Conservation (phyloP, 768 basidiomycete genomes). For the Rubroboletus satanas region DNA sequence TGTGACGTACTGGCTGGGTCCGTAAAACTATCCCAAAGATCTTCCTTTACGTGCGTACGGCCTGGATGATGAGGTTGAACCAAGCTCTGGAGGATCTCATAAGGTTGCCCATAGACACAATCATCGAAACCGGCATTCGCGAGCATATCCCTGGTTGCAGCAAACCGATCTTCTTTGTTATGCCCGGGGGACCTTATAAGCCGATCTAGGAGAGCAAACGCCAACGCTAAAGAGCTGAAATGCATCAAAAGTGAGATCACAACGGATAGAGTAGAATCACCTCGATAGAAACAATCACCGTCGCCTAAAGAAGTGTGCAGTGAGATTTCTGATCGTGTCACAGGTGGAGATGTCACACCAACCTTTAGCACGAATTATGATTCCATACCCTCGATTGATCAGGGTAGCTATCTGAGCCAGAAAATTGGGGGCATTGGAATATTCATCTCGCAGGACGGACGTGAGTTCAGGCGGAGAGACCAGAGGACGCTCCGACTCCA, state of each 20-base stretch:
- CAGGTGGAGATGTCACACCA: constrained; percentile 22
- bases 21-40: constrained; percentile 45
- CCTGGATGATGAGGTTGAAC: constrained; percentile 40
- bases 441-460: constrained; percentile 57
- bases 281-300: constrained; percentile 91
- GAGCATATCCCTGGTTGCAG: constrained; percentile 50
- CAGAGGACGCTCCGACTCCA: constrained; percentile 43
- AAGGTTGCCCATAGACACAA: constrained; percentile 72
- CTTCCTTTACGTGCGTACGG: constrained; percentile 32
- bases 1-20: constrained; percentile 42
- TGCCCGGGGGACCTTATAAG: constrained; percentile 49
- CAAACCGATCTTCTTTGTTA: constrained; percentile 47
- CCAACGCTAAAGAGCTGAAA: constrained; percentile 54
- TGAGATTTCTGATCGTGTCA: constrained; percentile 1
- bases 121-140: constrained; percentile 58
- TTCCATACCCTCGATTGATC: constrained; percentile 54
- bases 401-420: constrained; percentile 75
- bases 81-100: constrained; percentile 55
- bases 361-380: constrained; percentile 71
- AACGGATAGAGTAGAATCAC: constrained; percentile 39
- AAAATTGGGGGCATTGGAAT: constrained; percentile 57
- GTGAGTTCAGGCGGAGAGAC: constrained; percentile 54
- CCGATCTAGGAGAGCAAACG: constrained; percentile 76
- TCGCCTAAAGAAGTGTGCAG: constrained; percentile 49
- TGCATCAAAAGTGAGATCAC: constrained; percentile 12